Base-by-base conservation (phyloP, 768 basidiomycete genomes). In the Lactifluus subvellereus region DNA sequence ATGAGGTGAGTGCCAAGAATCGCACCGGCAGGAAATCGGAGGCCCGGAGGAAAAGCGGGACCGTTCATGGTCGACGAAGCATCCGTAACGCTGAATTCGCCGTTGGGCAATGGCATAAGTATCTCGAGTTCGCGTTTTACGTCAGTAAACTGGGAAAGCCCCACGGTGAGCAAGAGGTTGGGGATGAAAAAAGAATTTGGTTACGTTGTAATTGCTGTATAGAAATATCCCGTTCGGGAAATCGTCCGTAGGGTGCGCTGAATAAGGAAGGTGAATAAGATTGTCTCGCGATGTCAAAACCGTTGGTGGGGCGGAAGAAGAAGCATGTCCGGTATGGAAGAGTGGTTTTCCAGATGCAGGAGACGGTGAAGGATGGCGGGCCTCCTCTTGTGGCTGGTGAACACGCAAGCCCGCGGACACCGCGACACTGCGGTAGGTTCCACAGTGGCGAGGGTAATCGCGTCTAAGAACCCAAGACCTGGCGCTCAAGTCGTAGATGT, bases 91-190 rank as follows among this genome's bases (percentile, higher is more conserved):
- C 82, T 82, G 71, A 94, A 94, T 63, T 88, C 84, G 18, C 82
- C 78, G 68, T 87, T 83, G 1, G 90, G 85, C 40, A 87, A 79
- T 0, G 94, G 94, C 4, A 89, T 85, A 72, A 98, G 87, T 37
- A 98, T 82, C 76, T 97, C 93, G 54, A 98, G 84, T 72, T 98
- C 96, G 47, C 96, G 89, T 72, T 93, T 90, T 65, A 98, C 95
- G 71, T 97, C 93, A 59, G 89, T 91, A 75, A 94, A 94, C 91
- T 94, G 69, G 45, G 59, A 61, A 47, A 55, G 16, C 18, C 14
- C 66, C 51, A 56, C 43, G 47, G 58, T 70, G 47, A 68, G 62
- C 40, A 50, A 51, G 45, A 33, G 45, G 43, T 27, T 47, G 38
- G 58, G 65, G 64, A 48, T 50, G 45, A 42, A 60, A 59, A 60